These are phyloP conservation scores for Cantharellus anzutake DNA, from an alignment of 768 basidiomycete species.

Conservation along the genomic window DNA sequence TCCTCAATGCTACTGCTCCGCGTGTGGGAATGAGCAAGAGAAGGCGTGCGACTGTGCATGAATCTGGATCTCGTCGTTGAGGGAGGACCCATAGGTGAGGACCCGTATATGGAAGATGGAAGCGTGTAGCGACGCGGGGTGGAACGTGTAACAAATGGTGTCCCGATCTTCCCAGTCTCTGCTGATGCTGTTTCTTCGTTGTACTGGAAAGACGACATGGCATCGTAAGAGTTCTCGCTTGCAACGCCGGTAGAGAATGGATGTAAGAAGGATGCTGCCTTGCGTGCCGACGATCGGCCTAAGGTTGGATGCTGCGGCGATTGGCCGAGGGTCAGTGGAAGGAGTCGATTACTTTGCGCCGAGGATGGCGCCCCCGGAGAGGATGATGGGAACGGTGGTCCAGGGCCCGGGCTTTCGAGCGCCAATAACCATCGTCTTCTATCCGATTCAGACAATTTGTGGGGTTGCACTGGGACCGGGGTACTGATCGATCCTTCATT, in stretches of 20 bases:
- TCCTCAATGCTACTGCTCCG: neutral
- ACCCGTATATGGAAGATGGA: neutral
- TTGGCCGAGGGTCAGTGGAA: neutral
- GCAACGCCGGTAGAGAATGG: neutral
- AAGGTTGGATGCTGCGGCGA: neutral
- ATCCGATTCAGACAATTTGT: neutral
- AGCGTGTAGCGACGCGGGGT: neutral
- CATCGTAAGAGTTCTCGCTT: neutral
- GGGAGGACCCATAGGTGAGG: neutral
- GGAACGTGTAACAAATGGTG: neutral
- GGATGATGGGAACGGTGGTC: neutral
- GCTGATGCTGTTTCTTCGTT: neutral
- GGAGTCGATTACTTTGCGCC: neutral
- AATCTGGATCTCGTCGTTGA: neutral
- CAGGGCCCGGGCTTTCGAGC: constrained; percentile 1
- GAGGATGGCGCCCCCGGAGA: neutral
- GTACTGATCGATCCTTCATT: neutral
- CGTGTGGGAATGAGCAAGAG: neutral
- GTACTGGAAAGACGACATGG: neutral
- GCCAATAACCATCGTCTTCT: neutral
- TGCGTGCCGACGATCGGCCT: neutral
- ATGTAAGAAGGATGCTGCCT: neutral
- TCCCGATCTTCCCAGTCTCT: neutral
- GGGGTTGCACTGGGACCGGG: neutral
- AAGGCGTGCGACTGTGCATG: neutral